Base-by-base conservation (phyloP, 1,284 basidiomycete species). In the Laetiporus sulphureus region DNA sequence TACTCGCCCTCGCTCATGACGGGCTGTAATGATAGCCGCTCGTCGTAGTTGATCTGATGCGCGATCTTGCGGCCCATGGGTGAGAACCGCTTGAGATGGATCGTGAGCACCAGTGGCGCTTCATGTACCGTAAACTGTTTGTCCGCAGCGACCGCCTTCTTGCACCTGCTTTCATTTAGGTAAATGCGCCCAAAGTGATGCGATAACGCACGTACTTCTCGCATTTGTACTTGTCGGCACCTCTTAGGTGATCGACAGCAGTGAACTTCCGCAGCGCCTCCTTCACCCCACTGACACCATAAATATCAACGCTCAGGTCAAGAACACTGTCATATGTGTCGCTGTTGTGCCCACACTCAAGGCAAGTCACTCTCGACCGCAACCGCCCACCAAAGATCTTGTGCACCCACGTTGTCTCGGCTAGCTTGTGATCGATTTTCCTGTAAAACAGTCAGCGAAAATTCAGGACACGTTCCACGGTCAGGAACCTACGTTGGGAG, bases 61-160 rank as follows among this genome's bases (percentile, higher is more conserved):
- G 75, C 77, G 35, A 96, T 82, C 67, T 98, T 98, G 45, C 83
- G 75, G 16, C 95, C 95, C 38, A 88, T 71, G 0, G 90, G 87
- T 8, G 88, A 87, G 64, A 99, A 99, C 15, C 96, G 82, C 67
- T 99, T 99, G 31, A 99, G 69, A 58, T 99, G 96, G n/a, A 99
- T 73, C 0, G 94, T 97, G 25, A 99, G 74, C n/a, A 94, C 83
- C 16, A 79, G 66, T 1, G 96, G 96, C 1, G 93, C 88, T 44
- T 91, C 76, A 42, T 95, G 81, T 41, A 99, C 70, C 12, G 86
- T 88, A 60, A 96, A 92, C 24, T 77, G 76, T 63, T 97, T 97
- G 53, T 89, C 81, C 4, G 93, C 93, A 44, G 81, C 75, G 36
- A 95, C 92, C 36, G 79, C 74, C 57, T 81, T 86, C 63, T 92